These are phyloP conservation scores for Chrysanthemum lavandulifolium DNA, from an alignment of 129 eudicot species.

Conservation along the genomic window DNA sequence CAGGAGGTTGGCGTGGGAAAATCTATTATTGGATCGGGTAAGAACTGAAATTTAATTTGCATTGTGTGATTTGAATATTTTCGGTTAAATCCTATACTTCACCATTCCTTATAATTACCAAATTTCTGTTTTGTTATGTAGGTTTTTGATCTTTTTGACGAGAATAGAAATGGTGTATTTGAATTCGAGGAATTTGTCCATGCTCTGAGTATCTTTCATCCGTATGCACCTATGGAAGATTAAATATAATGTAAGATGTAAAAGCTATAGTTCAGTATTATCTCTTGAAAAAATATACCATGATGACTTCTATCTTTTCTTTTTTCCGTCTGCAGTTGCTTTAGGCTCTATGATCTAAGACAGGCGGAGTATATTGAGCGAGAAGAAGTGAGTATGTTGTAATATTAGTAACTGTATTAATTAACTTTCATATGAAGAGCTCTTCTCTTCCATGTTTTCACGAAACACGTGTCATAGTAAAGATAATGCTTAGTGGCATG, in stretches of 20 bases:
- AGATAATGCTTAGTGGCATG: too few species aligned
- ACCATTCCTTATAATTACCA: not conserved
- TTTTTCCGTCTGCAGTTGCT: constrained; percentile 57
- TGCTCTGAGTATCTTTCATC: constrained; percentile 88
- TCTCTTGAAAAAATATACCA: not conserved
- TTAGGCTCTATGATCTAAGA: constrained; percentile 92
- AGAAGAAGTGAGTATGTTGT: constrained; percentile 78
- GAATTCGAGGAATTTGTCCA: constrained; percentile 93
- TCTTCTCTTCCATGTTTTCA: too few species aligned
- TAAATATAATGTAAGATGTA: constrained; percentile 72
- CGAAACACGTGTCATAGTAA: too few species aligned
- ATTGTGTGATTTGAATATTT: too few species aligned
- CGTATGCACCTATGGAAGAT: constrained; percentile 73
- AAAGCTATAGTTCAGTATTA: constrained; percentile 1
- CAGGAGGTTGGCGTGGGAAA: too few species aligned
- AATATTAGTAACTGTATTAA: not conserved
- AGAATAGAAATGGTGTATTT: constrained; percentile 83
- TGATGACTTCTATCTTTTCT: not conserved
- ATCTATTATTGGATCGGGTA: constrained; percentile 75
- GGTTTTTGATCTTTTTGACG: constrained; percentile 94
- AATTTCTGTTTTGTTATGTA: constrained; percentile 24
- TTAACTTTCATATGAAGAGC: too few species aligned
- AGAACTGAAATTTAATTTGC: constrained; percentile 8
- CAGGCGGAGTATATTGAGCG: constrained; percentile 87
- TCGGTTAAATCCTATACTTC: too few species aligned